Percentiles rank a stretch among this genome's conserved stretches.
Evolutionary conservation across 23 red algal species (phyloP).

Genomic region (Porphyridium purpureum): DNA sequence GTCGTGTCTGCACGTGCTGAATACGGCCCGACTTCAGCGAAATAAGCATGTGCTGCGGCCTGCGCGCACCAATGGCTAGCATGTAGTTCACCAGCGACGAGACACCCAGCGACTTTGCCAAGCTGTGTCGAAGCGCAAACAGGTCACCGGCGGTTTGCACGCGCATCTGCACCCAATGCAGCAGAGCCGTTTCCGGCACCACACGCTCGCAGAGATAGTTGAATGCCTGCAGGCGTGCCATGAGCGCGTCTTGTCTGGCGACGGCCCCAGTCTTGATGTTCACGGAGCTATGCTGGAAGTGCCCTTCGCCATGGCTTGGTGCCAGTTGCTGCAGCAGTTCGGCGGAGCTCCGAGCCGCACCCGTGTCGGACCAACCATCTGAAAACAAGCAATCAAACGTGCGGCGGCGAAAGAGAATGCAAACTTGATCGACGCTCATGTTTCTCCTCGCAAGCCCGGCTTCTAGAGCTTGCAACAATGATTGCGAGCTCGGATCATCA

Average conservation of each 20-base stretch:
- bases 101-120: constrained; percentile 52
- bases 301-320: too few relatives aligned
- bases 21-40: constrained; percentile 35
- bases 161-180: constrained; percentile 17
- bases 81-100: constrained; percentile 25
- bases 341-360: constrained; percentile 4
- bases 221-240: constrained; percentile 39
- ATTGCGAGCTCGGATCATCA: constrained; percentile 9
- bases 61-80: constrained; percentile 51
- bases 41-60: constrained; percentile 62
- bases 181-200: constrained; percentile 27
- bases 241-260: constrained; percentile 14
- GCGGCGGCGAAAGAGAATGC: constrained; percentile 68
- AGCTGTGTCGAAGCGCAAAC: constrained; percentile 43
- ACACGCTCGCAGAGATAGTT: constrained; percentile 20
- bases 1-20: constrained; percentile 20
- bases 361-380: constrained; percentile 5
- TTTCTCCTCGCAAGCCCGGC: constrained; percentile 16
- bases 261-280: not conserved
- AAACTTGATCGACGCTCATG: constrained; percentile 37
- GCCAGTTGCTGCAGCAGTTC: too few relatives aligned
- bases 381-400: not conserved
- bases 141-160: constrained; percentile 11
- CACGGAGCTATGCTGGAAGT: not conserved
- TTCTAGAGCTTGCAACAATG: constrained; percentile 46